Base-by-base conservation (phyloP, 2,329 filamentous ascomycete genomes). In the Neofusicoccum sp. region DNA sequence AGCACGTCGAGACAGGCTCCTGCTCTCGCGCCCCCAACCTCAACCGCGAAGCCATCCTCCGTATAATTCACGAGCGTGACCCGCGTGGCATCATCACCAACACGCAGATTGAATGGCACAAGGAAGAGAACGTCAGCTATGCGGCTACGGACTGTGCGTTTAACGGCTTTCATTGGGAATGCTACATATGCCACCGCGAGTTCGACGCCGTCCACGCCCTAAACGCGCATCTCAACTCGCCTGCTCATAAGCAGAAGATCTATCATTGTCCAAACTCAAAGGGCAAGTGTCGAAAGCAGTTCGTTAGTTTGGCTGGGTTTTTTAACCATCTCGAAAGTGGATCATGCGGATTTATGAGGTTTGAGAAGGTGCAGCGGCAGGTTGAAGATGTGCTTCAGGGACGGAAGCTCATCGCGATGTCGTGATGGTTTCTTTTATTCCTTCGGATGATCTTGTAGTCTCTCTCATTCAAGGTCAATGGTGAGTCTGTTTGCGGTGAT, bases 1-100 rank as follows among this genome's bases (percentile, higher is more conserved):
- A 86, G 68, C 84, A 89, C 65, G 71, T 89, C 1, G 87, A 89
- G 66, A 73, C 69, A 0, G 82, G 82, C n/a, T 72, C 76, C 0
- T 89, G 87, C 58, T 78, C 79, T 0, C 71, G 71, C 0, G 82
- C 83, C 0, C 73, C 70, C 0, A 58, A 66, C 3, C 44, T 87
- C 1, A 80, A 83, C 68, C 81, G 83, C 7, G 79, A 85, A 11
- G 71, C 66, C 2, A 76, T 88, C 3, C 82, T 82, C 69, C 65
- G 70, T 0, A 70, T 79, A 11, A 73, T 88, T 5, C 78, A 78
- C 1, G 63, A 69, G 11, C 74, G 77, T 1, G 86, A 89, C 64
- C 77, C 78, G 0, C 45, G 75, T 3, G 80, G 83, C 8, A 4
- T 79, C 33, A 80, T 89, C 56, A 82, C 84, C 6, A 83, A 81